These are phyloP conservation scores for Xylariaceae sp. DNA, from an alignment of 2,329 filamentous ascomycete species.

Conservation along the genomic window DNA sequence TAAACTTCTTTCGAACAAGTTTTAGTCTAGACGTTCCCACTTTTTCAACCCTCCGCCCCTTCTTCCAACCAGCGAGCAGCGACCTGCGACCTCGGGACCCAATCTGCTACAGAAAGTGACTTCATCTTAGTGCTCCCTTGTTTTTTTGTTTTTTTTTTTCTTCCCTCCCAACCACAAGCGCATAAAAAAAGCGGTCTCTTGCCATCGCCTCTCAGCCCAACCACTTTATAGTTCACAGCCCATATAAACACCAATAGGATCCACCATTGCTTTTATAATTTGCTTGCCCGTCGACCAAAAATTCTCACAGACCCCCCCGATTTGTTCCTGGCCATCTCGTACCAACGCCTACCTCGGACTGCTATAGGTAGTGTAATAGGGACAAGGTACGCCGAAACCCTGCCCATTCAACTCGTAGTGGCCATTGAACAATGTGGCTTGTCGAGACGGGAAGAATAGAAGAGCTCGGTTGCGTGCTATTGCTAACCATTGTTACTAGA, in stretches of 20 bases:
- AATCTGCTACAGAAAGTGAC: conserved; percentile 11
- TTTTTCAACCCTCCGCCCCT: conserved; percentile 11
- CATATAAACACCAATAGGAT: conserved; percentile 5
- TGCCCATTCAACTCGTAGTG: too few relatives aligned
- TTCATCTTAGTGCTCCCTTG: conserved; percentile 14
- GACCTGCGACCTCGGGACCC: conserved; percentile 22
- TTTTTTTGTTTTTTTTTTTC: conserved; percentile 16
- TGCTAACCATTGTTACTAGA: not conserved
- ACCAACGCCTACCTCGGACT: too few relatives aligned
- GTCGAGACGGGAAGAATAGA: too few relatives aligned
- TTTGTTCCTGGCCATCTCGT: too few relatives aligned
- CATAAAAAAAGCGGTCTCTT: not conserved
- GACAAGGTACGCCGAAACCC: too few relatives aligned
- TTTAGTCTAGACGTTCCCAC: too few relatives aligned
- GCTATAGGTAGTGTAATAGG: too few relatives aligned
- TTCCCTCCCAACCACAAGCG: not conserved
- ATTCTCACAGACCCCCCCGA: conserved; percentile 24
- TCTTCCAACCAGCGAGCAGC: conserved; percentile 4
- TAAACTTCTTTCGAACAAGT: too few relatives aligned
- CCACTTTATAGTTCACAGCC: not conserved
- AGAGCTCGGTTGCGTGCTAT: too few relatives aligned
- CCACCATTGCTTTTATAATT: conserved; percentile 13
- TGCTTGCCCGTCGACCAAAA: not conserved
- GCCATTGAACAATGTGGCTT: too few relatives aligned
- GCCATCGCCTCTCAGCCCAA: too few relatives aligned